These are phyloP conservation scores for Blastobotrys muscicola DNA, from an alignment of 805 yeast species.

Conservation along the genomic window DNA sequence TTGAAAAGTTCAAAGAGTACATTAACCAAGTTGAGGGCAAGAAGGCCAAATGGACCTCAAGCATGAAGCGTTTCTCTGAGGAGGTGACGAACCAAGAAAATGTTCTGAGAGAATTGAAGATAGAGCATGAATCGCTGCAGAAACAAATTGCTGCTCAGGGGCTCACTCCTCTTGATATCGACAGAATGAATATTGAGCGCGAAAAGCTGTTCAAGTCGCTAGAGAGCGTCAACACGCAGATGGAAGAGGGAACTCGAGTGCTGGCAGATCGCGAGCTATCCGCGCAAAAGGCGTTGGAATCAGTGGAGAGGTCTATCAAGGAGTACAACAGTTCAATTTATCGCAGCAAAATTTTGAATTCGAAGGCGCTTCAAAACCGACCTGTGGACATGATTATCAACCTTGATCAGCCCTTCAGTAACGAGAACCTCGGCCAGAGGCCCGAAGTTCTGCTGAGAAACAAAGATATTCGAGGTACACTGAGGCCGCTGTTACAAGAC, in stretches of 20 bases:
- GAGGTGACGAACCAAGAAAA: constrained; percentile 42
- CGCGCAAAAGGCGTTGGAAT: constrained; percentile 40
- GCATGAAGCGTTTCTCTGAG: constrained; percentile 44
- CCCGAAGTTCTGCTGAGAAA: constrained; percentile 34
- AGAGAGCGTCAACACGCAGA: constrained; percentile 36
- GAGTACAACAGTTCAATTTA: constrained; percentile 49
- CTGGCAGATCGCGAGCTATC: constrained; percentile 42
- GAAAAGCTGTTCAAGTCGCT: constrained; percentile 47
- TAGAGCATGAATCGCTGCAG: constrained; percentile 32
- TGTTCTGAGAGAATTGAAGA: constrained; percentile 35
- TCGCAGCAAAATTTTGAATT: constrained; percentile 32
- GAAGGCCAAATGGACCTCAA: constrained; percentile 52
- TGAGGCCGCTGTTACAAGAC: constrained; percentile 31
- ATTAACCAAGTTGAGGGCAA: constrained; percentile 57
- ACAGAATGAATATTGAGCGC: constrained; percentile 51
- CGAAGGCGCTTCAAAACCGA: constrained; percentile 4
- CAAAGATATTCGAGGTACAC: constrained; percentile 30
- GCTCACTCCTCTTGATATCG: constrained; percentile 52
- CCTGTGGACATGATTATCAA: constrained; percentile 32
- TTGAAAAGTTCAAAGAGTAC: constrained; percentile 61
- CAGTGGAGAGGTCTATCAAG: constrained; percentile 42
- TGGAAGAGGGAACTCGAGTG: constrained; percentile 38
- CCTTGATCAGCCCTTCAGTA: constrained; percentile 32
- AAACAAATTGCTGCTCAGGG: constrained; percentile 45
- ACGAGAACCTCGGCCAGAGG: constrained; percentile 37